Conservation (phyloP, 2,329 filamentous ascomycete genomes). For the Claviceps maximensis region DNA sequence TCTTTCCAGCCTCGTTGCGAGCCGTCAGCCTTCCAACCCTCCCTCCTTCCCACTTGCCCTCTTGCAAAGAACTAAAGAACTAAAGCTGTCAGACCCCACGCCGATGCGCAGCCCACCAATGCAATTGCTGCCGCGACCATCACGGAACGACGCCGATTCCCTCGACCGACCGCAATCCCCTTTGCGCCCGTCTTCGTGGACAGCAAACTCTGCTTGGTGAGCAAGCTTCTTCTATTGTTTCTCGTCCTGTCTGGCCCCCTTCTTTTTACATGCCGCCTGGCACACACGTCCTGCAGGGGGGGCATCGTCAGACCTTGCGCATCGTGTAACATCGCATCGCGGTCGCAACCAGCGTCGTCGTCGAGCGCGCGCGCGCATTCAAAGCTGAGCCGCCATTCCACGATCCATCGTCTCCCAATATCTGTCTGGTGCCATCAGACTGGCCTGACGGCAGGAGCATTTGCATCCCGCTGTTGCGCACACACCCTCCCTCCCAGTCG, state of each 20-base stretch:
- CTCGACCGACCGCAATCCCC: constrained; percentile 6
- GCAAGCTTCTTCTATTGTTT: not conserved
- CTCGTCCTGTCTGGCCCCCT: not conserved
- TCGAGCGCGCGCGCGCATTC: constrained; percentile 1
- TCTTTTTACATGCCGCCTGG: not conserved
- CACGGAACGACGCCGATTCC: constrained; percentile 9
- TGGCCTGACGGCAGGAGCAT: not conserved
- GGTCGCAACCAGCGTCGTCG: constrained; percentile 4
- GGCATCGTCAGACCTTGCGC: constrained; percentile 5
- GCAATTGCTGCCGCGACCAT: constrained; percentile 4
- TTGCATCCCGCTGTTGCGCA: not conserved
- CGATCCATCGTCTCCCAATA: not conserved
- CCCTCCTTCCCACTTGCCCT: constrained; percentile 3
- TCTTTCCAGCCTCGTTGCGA: constrained; percentile 4
- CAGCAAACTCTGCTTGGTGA: constrained; percentile 1
- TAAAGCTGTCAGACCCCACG: constrained; percentile 2
- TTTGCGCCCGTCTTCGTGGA: not conserved
- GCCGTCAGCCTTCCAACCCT: constrained; percentile 7
- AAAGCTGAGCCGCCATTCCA: not conserved
- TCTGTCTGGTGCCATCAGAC: not conserved
- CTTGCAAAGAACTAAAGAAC: constrained; percentile 7
- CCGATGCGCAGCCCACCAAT: constrained; percentile 5
- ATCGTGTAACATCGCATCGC: constrained; percentile 7
- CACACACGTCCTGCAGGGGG: not conserved
- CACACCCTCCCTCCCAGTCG: not conserved